Percentiles rank a stretch among this genome's conserved stretches.
phyloP scores from a whole-genome alignment of 305 asterid species.

The Nicotiana rustica region DNA sequence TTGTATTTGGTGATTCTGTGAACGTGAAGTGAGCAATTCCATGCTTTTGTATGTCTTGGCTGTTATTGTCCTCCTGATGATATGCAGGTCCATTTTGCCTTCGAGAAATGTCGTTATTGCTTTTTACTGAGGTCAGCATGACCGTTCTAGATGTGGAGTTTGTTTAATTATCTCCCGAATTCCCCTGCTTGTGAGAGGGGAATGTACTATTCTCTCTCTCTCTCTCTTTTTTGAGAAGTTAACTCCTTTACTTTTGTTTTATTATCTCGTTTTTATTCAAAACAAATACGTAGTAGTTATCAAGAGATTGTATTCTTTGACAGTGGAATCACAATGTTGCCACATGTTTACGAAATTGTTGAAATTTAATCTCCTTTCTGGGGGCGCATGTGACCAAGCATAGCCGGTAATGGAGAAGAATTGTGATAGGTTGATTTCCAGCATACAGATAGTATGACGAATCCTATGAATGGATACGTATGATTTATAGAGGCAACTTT shows the following conservation, averaged over 20 bases:
- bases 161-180: too few species aligned
- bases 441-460: not conserved
- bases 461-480: not conserved
- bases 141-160: too few species aligned
- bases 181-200: too few species aligned
- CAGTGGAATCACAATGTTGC: not conserved
- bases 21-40: not conserved
- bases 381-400: not conserved
- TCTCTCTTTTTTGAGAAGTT: too few species aligned
- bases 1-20: not conserved
- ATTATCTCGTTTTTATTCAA: not conserved
- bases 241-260: not conserved
- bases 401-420: not conserved
- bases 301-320: not conserved
- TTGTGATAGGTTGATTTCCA: not conserved
- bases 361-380: too few species aligned
- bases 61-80: not conserved
- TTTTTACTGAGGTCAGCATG: too few species aligned
- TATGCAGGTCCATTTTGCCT: not conserved
- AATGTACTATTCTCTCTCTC: too few species aligned
- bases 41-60: not conserved
- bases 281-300: not conserved
- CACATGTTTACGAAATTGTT: not conserved
- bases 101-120: not conserved
- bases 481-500: not conserved